Evolutionary conservation across 2,329 filamentous ascomycete species (phyloP), one percentile per base, ranked within the genome.

Genomic region (Stagonosporopsis vannaccii): DNA sequence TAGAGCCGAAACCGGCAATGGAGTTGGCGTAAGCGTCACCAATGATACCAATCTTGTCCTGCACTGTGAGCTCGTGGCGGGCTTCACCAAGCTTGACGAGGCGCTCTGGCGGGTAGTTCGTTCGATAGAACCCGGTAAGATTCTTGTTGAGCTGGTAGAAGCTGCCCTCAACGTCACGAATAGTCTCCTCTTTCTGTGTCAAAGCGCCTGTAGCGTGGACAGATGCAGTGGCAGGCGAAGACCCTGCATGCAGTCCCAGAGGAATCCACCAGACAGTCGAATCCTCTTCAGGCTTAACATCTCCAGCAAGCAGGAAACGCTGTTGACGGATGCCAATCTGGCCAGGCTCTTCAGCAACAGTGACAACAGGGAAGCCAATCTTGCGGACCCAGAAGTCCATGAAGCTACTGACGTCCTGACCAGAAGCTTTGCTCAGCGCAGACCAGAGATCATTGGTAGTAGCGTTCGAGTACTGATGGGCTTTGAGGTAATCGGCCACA

Each of bases 331-430:
- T 80, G 39, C 85, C 87, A 68, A 98, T 90, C 74, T 94, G 89
- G 15, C 90, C 90, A 54, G 88, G 86, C 74, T 94, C 87, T 77
- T 98, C 95, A 20, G 89, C 84, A 15, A 98, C 85, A 2, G 90
- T 96, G 19, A 99, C 79, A 13, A 98, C 88, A 0, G 95, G 95
- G 77, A 97, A 96, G 1, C 95, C 95, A 64, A 98, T 96, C 79
- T 94, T 95, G 67, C 89, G 87, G 71, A 98, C 97, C 95, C 95
- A 99, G 17, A 90, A 88, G 63, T 91, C 85, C 93, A 99, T 99
- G 71, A 98, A 89, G 44, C 83, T 82, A 63, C 89, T 88, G 32
- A 99, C 90, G 71, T 98, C 90, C 74, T 91, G 87, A 30, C 91
- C 92, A 8, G 94, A 97, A 4, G 90, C 92, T 68, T 96, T 87